A percentile compares a stretch with the other conserved stretches of the same genome.
These are phyloP conservation scores for Ceratocystis destructans DNA, from an alignment of 2,329 filamentous ascomycete species.

Conservation along the genomic window DNA sequence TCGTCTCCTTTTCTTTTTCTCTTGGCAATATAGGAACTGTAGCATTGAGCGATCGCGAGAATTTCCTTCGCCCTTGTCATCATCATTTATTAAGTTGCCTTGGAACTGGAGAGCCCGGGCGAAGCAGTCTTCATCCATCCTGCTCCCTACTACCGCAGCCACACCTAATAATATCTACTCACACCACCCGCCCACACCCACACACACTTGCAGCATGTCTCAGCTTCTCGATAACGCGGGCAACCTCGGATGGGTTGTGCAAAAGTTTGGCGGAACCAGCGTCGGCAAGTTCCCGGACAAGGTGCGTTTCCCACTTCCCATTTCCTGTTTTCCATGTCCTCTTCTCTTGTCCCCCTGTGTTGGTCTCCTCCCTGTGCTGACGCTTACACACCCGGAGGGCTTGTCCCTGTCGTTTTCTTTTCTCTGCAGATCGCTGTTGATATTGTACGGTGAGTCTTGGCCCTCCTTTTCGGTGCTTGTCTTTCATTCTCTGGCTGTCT, in stretches of 20 bases:
- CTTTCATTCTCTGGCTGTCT: neutral
- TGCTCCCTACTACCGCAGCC: neutral
- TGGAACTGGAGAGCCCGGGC: too few species aligned
- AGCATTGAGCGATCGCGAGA: too few species aligned
- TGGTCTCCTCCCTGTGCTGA: neutral
- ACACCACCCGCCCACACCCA: neutral
- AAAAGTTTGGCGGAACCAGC: constrained; percentile 92
- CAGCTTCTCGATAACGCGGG: constrained; percentile 25
- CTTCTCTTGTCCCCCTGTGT: neutral
- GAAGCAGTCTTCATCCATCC: too few species aligned
- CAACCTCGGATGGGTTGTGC: constrained; percentile 60
- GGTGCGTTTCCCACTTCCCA: constrained; percentile 27
- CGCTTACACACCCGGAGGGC: neutral
- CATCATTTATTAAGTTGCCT: neutral
- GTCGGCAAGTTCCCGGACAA: constrained; percentile 83
- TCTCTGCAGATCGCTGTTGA: constrained; percentile 29
- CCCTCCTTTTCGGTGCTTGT: neutral
- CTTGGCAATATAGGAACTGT: neutral
- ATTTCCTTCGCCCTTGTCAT: neutral
- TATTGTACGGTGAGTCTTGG: constrained; percentile 30
- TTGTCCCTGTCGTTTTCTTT: neutral
- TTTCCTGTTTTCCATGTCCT: neutral
- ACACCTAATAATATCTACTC: neutral
- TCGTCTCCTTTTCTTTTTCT: neutral
- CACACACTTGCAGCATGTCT: constrained; percentile 8